These are phyloP conservation scores for Euptelea pleiosperma DNA, from an alignment of 164 flowering plant genomes.

Conservation along the genomic window DNA sequence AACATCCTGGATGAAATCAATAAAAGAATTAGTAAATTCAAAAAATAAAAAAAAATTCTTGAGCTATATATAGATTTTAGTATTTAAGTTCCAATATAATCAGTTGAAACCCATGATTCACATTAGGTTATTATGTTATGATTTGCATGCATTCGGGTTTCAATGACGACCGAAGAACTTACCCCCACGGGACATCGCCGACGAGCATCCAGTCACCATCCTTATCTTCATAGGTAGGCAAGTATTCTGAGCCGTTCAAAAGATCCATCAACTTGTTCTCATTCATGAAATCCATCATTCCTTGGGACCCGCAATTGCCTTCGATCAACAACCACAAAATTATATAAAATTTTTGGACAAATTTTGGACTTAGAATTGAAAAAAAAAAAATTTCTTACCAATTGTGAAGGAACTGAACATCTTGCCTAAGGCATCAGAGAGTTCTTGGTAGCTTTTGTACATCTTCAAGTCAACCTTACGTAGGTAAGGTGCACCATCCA, in stretches of 20 bases:
- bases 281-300: constrained; percentile 84
- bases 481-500: constrained; percentile 74
- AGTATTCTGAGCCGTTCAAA: constrained; percentile 70
- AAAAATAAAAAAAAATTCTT: too few relatives aligned
- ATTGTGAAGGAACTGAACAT: constrained; percentile 83
- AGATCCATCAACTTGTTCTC: constrained; percentile 82
- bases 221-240: constrained; percentile 77
- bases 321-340: constrained; percentile 3
- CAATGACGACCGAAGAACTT: constrained; percentile 21
- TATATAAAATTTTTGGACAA: too few relatives aligned
- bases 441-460: constrained; percentile 64
- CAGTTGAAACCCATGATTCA: too few relatives aligned
- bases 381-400: too few relatives aligned
- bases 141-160: not conserved
- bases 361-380: too few relatives aligned
- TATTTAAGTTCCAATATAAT: too few relatives aligned
- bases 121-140: too few relatives aligned
- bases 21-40: not conserved
- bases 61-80: too few relatives aligned
- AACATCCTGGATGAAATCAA: constrained; percentile 51
- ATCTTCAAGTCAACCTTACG: constrained; percentile 65
- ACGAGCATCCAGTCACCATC: constrained; percentile 94
- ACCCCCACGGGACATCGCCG: constrained; percentile 91
- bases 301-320: constrained; percentile 66
- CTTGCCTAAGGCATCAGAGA: constrained; percentile 71